Percentiles rank a stretch among this genome's conserved stretches.
These are phyloP conservation scores for Raddia distichophylla DNA, from an alignment of 176 grass and related monocot species.

Conservation along the genomic window DNA sequence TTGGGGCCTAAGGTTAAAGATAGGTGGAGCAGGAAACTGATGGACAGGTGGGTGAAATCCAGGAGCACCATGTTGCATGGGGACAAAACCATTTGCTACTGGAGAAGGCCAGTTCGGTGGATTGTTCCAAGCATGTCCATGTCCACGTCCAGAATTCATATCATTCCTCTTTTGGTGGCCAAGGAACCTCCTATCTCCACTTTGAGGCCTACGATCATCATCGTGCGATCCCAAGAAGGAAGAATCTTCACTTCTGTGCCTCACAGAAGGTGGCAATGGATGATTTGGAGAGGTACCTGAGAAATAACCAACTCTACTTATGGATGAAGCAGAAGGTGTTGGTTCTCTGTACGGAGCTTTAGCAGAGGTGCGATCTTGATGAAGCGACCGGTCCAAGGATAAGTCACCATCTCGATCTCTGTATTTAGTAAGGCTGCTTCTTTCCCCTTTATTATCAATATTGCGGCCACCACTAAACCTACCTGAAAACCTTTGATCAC, in stretches of 20 bases:
- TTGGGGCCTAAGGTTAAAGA: slow-evolving; percentile 82
- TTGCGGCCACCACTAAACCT: slow-evolving; percentile 54
- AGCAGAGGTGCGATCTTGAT: slow-evolving; percentile 60
- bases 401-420: slow-evolving; percentile 72
- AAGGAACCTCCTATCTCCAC: slow-evolving; percentile 62
- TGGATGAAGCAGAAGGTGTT: slow-evolving; percentile 73
- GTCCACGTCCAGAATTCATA: slow-evolving; percentile 60
- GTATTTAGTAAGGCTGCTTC: slow-evolving; percentile 60
- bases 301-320: slow-evolving; percentile 60
- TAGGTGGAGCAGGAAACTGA: slow-evolving; percentile 68
- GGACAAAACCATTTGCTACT: slow-evolving; percentile 81
- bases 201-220: slow-evolving; percentile 71
- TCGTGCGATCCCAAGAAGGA: slow-evolving; percentile 66
- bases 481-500: slow-evolving; percentile 74
- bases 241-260: slow-evolving; percentile 65
- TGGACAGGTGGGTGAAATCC: slow-evolving; percentile 77
- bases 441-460: slow-evolving; percentile 71
- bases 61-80: slow-evolving; percentile 74
- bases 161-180: slow-evolving; percentile 73
- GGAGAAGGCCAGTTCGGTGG: slow-evolving; percentile 76
- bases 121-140: slow-evolving; percentile 81
- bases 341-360: slow-evolving; percentile 65
- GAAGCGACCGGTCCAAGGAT: slow-evolving; percentile 53
- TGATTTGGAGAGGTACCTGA: slow-evolving; percentile 66
- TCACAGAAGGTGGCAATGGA: slow-evolving; percentile 51